Base-by-base conservation (phyloP, 2,329 filamentous ascomycete species). In the Fusarium pseudonygamai region DNA sequence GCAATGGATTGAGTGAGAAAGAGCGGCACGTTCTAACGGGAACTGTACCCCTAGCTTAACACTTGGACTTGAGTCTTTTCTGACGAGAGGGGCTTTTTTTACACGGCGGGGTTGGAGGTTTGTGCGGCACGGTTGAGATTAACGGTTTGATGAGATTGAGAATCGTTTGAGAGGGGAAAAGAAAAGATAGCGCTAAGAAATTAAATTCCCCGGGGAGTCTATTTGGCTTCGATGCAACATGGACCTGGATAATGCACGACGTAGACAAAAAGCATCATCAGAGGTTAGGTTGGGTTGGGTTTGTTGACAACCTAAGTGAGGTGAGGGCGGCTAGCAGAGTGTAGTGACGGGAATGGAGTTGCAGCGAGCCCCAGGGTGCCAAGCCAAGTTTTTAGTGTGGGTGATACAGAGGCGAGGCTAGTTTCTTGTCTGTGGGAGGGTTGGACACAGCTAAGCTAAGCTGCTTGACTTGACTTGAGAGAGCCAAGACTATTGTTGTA, bases 381-480 rank as follows among this genome's bases (percentile, higher is more conserved):
- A 28, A 20, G 56, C 47, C n/a, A 28, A 15, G 26, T 47, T 39
- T 16, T 45, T 24, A 60, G 55, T 67, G 67, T 72, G 69, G 49
- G 71, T 76, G 46, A 71, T 64, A 76, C 74, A 76, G 58, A 66
- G 64, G 49, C 43, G 61, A 66, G 62, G 68, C 43, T 53, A 46
- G 24, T 18, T 36, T 55, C 32, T 39, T 40, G 20, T n/a, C 37
- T 43, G 46, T 32, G 43, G 60, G 46, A 65, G 58, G 50, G 50
- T 55, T 57, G 45, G 32, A 42, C 45, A 42, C 13, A 30, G 22
- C n/a, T 34, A 45, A 52, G 22, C 34, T 34, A 40, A 46, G 43
- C 43, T 34, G 8, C 46, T 30, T 30, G 45, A 28, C 45, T 47
- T 47, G 39, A 53, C 28, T n/a, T 46, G 47, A 37, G 47, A 37